Conservation (phyloP, 306 rosid genomes). For the Dryas drummondii region DNA sequence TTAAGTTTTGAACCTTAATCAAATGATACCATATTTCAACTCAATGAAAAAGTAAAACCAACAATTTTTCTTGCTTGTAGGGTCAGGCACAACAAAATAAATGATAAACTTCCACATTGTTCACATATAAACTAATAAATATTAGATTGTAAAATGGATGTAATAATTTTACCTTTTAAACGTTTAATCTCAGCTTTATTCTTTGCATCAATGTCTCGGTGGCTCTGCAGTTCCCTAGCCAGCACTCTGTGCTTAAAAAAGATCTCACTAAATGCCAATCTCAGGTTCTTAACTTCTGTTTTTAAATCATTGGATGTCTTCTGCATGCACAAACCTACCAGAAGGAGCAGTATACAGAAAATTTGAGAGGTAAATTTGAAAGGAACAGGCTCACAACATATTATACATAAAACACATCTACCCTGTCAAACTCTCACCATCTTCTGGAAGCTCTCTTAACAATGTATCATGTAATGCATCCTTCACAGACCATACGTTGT, state of each 20-base stretch:
- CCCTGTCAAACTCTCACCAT: constrained; percentile 48
- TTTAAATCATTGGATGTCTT: constrained; percentile 40
- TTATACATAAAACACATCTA: constrained; percentile 1
- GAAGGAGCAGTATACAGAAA: constrained; percentile 36
- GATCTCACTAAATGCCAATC: constrained; percentile 54
- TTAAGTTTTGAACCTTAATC: too few species aligned
- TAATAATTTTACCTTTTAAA: constrained; percentile 52
- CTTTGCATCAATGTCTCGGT: constrained; percentile 60
- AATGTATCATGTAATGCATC: constrained; percentile 55
- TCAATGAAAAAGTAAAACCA: too few species aligned
- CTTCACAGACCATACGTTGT: constrained; percentile 52
- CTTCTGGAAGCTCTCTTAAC: constrained; percentile 51
- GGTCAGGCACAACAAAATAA: too few species aligned
- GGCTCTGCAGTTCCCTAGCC: constrained; percentile 59
- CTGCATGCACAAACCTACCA: constrained; percentile 59
- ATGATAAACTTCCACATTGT: too few species aligned
- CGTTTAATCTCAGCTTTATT: constrained; percentile 56
- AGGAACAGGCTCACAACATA: constrained; percentile 15
- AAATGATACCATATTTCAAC: too few species aligned
- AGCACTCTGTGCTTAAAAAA: constrained; percentile 63
- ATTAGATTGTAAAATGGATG: neutral
- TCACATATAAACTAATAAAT: too few species aligned
- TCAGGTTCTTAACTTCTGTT: constrained; percentile 56
- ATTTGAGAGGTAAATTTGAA: constrained; percentile 22
- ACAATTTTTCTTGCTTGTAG: too few species aligned